phyloP scores from a whole-genome alignment of 2,329 filamentous ascomycete genomes.

The Hypoxylon sp. region DNA sequence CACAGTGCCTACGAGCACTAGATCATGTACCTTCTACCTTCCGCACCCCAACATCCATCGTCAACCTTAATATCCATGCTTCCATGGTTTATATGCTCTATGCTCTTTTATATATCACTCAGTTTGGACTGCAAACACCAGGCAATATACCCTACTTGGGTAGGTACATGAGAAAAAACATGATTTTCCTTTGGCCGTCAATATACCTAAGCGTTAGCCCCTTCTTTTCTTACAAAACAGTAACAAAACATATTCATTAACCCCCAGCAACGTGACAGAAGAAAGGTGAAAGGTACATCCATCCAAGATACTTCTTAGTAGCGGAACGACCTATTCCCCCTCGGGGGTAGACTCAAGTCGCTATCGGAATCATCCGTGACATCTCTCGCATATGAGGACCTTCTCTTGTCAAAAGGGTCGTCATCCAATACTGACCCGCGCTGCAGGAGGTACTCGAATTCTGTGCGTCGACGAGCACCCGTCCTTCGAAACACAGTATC shows the following conservation, averaged over 20 bases:
- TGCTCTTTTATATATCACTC: background rate
- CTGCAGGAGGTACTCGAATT: slow-evolving; percentile 36
- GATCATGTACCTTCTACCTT: slow-evolving; percentile 19
- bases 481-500: slow-evolving; percentile 23
- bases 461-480: slow-evolving; percentile 30
- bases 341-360: slow-evolving; percentile 20
- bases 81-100: background rate
- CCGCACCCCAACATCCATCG: background rate
- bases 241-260: background rate
- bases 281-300: background rate
- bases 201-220: background rate
- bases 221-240: background rate
- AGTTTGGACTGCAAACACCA: background rate
- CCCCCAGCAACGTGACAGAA: background rate
- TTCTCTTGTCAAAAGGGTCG: slow-evolving; percentile 40
- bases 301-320: slow-evolving; percentile 10
- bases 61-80: background rate
- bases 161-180: background rate
- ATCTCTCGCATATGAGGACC: slow-evolving; percentile 12
- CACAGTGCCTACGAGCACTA: background rate
- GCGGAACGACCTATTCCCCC: slow-evolving; percentile 7
- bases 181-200: too few species aligned
- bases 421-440: slow-evolving; percentile 43
- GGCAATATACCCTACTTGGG: background rate
- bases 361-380: slow-evolving; percentile 32